These are phyloP conservation scores for Kwoniella pini DNA, from an alignment of 768 basidiomycete species.

Conservation along the genomic window DNA sequence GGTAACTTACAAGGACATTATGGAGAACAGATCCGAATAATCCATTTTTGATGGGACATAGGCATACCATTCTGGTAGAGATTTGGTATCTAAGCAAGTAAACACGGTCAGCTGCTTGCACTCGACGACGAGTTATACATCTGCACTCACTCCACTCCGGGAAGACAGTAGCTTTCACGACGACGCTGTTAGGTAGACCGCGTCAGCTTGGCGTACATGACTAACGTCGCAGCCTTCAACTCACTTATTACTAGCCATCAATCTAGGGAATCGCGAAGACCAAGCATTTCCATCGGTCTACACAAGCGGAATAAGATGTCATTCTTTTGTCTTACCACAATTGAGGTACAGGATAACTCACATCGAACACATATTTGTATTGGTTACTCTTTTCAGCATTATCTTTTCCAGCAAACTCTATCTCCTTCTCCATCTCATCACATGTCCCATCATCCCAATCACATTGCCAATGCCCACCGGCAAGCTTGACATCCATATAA, in stretches of 20 bases:
- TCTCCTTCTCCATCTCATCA: constrained; percentile 53
- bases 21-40: constrained; percentile 55
- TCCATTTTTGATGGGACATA: constrained; percentile 56
- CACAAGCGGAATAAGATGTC: background rate
- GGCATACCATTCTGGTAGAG: constrained; percentile 55
- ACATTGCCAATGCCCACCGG: constrained; percentile 54
- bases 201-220: constrained; percentile 1
- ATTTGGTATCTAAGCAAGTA: constrained; percentile 47
- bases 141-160: constrained; percentile 54
- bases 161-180: constrained; percentile 56
- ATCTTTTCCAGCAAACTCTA: constrained; percentile 51
- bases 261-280: constrained; percentile 54
- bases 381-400: constrained; percentile 51
- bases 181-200: constrained; percentile 37
- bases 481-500: constrained; percentile 54
- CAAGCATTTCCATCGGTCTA: constrained; percentile 56
- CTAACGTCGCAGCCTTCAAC: constrained; percentile 7
- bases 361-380: constrained; percentile 56
- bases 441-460: constrained; percentile 54
- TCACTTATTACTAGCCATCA: constrained; percentile 55
- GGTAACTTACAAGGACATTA: constrained; percentile 54
- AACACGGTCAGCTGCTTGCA: background rate
- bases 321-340: background rate
- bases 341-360: constrained; percentile 25
- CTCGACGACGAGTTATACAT: too few species aligned